These are phyloP conservation scores for Pelargonium fulgidum DNA, from an alignment of 441 rosid genomes.

Conservation along the genomic window DNA sequence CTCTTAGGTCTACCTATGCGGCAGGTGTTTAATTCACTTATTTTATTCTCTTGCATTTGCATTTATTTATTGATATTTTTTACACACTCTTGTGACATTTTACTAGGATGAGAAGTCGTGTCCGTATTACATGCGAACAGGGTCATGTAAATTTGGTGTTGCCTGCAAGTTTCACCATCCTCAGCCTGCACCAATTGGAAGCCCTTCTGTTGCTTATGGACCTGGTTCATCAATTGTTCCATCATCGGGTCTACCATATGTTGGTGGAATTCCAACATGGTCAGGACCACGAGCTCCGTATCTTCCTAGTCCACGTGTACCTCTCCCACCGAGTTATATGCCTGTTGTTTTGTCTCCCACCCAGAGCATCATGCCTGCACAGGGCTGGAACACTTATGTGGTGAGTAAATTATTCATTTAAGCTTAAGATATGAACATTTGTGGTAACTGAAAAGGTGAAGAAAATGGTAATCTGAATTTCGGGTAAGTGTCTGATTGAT, in stretches of 20 bases:
- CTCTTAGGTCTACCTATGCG: slow-evolving; percentile 69
- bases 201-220: slow-evolving; percentile 29
- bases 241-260: slow-evolving; percentile 42
- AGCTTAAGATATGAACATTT: background rate
- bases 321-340: slow-evolving; percentile 44
- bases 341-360: slow-evolving; percentile 63
- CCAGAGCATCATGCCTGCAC: slow-evolving; percentile 49
- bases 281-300: slow-evolving; percentile 48
- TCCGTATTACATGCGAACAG: slow-evolving; percentile 60
- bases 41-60: background rate
- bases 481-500: background rate
- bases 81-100: background rate
- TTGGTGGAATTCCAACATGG: slow-evolving; percentile 49
- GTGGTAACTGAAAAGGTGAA: background rate
- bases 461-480: background rate
- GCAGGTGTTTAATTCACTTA: slow-evolving; percentile 34
- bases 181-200: slow-evolving; percentile 45
- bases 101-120: slow-evolving; percentile 65
- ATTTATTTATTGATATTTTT: background rate
- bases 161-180: slow-evolving; percentile 86
- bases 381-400: slow-evolving; percentile 65
- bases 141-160: slow-evolving; percentile 65
- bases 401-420: slow-evolving; percentile 28
- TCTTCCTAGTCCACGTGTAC: slow-evolving; percentile 44
- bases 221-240: slow-evolving; percentile 38